These are phyloP conservation scores for Spirogloea muscicola DNA, from an alignment of 139 green algal genomes.

Conservation along the genomic window DNA sequence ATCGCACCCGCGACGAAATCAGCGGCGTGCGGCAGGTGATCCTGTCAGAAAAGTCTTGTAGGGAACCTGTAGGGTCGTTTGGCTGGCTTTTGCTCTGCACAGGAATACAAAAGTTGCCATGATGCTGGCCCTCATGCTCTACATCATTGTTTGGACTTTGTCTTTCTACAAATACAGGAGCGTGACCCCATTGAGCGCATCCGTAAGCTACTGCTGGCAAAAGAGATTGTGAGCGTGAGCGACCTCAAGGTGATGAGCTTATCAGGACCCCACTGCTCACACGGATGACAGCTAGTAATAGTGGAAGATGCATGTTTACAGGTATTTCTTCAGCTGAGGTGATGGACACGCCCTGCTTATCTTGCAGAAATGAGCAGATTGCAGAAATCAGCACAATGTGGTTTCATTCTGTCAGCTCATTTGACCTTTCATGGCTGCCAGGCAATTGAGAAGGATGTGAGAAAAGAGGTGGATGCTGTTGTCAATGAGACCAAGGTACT, in stretches of 20 bases:
- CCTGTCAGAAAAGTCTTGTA: no score
- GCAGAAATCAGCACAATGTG: no score
- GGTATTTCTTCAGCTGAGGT: no score
- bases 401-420: not conserved
- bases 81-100: not conserved
- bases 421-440: conserved; percentile 51
- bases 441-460: conserved; percentile 73
- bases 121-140: not conserved
- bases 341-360: no score
- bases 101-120: not conserved
- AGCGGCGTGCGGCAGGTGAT: conserved; percentile 70
- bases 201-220: conserved; percentile 73
- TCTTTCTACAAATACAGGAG: conserved; percentile 52
- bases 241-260: conserved; percentile 57
- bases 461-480: conserved; percentile 83
- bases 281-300: no score
- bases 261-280: no score
- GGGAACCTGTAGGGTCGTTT: not conserved
- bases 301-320: no score
- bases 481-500: conserved; percentile 78
- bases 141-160: not conserved
- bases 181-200: conserved; percentile 91
- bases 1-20: conserved; percentile 95
- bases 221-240: conserved; percentile 55
- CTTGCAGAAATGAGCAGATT: no score